Conservation (phyloP, 768 basidiomycete genomes). For the Pluteus cervinus region DNA sequence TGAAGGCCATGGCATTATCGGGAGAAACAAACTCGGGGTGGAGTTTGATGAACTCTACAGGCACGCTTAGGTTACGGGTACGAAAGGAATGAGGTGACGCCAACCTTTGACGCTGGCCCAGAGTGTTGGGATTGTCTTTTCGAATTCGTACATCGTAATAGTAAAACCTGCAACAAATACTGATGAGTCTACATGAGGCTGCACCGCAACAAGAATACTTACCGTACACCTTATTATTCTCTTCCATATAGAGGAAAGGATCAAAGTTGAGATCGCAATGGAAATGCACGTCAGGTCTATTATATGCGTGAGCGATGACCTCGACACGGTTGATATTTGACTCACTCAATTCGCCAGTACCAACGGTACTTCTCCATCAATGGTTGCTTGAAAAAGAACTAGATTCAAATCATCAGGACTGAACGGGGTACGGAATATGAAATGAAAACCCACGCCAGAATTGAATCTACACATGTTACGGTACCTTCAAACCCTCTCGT, state of each 20-base stretch:
- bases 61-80: background rate
- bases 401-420: conserved; percentile 1
- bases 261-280: conserved; percentile 63
- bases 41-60: conserved; percentile 46
- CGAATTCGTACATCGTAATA: conserved; percentile 68
- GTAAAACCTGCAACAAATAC: conserved; percentile 49
- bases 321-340: conserved; percentile 3
- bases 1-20: conserved; percentile 56
- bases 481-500: conserved; percentile 26
- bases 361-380: conserved; percentile 61
- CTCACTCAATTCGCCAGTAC: conserved; percentile 76
- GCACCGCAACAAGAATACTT: conserved; percentile 2
- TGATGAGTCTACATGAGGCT: background rate
- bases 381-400: conserved; percentile 71
- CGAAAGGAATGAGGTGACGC: conserved; percentile 7
- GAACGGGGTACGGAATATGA: background rate
- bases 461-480: conserved; percentile 71
- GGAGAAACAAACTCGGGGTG: conserved; percentile 52
- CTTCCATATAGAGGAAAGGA: conserved; percentile 70
- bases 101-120: conserved; percentile 67
- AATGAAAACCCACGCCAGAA: conserved; percentile 40
- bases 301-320: conserved; percentile 20
- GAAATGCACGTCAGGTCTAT: conserved; percentile 65
- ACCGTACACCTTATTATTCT: conserved; percentile 65
- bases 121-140: conserved; percentile 67